Conservation (phyloP, 495 filamentous ascomycete genomes). For the Xylaria bambusicola region DNA sequence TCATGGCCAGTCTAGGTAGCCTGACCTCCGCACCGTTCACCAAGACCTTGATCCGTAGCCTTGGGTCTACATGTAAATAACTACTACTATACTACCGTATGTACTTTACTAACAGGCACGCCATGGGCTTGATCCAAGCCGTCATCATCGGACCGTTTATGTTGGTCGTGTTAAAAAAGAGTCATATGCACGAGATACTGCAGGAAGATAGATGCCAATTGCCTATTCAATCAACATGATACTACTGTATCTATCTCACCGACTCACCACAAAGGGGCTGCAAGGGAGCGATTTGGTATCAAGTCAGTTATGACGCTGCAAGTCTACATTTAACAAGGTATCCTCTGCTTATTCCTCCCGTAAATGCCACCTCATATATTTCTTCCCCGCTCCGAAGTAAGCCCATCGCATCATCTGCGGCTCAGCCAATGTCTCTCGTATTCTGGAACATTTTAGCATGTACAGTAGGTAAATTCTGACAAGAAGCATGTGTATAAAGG, state of each 20-base stretch:
- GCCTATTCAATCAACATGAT: too few species aligned
- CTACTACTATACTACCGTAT: too few species aligned
- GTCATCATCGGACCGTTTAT: slow-evolving; percentile 5
- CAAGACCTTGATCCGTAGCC: slow-evolving; percentile 13
- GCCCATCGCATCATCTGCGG: slow-evolving; percentile 3
- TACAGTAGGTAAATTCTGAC: not conserved
- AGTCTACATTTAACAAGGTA: not conserved
- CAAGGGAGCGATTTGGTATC: not conserved
- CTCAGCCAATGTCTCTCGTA: slow-evolving; percentile 12
- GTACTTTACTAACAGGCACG: too few species aligned
- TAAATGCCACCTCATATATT: too few species aligned
- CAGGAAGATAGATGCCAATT: not conserved
- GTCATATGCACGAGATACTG: too few species aligned
- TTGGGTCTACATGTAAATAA: not conserved
- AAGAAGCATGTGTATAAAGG: too few species aligned
- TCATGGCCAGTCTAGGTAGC: not conserved
- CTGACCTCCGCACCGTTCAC: not conserved
- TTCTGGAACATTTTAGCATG: not conserved
- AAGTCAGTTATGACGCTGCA: slow-evolving; percentile 12
- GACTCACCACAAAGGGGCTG: not conserved
- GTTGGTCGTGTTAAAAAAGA: not conserved
- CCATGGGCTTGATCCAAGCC: too few species aligned
- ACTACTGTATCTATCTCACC: not conserved
- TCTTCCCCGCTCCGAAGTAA: not conserved
- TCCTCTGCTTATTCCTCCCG: too few species aligned